Conservation (phyloP, 176 grass and related monocot species). For the Avena atlantica region DNA sequence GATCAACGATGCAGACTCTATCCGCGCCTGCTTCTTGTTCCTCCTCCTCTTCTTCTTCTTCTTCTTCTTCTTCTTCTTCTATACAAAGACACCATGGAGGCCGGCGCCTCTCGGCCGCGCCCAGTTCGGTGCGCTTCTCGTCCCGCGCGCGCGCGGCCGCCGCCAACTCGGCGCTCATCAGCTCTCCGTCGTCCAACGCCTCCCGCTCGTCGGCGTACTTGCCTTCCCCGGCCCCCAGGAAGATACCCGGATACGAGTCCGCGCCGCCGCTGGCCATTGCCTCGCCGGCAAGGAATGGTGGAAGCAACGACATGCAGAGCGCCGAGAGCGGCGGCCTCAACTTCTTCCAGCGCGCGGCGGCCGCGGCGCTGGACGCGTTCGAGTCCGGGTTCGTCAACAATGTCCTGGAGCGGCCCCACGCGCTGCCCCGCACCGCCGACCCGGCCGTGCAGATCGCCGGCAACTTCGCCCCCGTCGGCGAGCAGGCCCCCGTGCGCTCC, state of each 20-base stretch:
- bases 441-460: conserved; percentile 78
- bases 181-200: neutral
- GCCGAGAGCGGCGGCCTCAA: conserved; percentile 6
- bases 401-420: conserved; percentile 60
- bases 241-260: neutral
- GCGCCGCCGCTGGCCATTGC: neutral
- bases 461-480: conserved; percentile 75
- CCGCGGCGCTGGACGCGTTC: conserved; percentile 56
- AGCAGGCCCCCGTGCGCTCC: conserved; percentile 42
- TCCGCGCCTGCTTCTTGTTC: neutral
- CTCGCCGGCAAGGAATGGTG: neutral
- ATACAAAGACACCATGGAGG: conserved; percentile 14
- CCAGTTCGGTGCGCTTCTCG: neutral
- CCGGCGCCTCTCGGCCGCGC: no score
- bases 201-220: neutral
- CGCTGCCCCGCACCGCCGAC: conserved; percentile 61
- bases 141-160: neutral
- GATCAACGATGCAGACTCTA: conserved; percentile 42
- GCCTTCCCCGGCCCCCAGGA: neutral
- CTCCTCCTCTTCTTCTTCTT: neutral
- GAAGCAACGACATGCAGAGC: no score
- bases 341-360: conserved; percentile 63
- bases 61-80: neutral
- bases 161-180: conserved; percentile 10
- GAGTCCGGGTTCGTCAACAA: conserved; percentile 56